phyloP scores from a whole-genome alignment of 169 alveolate genomes.

The Eimeria necatrix region DNA sequence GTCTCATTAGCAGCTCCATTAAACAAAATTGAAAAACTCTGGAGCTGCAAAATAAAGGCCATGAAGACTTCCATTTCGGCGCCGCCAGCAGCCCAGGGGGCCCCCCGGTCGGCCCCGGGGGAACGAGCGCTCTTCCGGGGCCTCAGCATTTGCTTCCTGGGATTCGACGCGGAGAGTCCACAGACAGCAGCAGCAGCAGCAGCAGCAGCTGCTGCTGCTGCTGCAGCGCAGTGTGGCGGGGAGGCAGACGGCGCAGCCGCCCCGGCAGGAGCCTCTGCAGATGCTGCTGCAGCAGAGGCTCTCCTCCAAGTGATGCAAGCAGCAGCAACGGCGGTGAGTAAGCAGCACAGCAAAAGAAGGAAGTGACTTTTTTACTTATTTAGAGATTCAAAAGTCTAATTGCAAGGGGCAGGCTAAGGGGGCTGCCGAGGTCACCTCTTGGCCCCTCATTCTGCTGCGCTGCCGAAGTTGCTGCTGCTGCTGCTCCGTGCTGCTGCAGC shows the following conservation, averaged over 20 bases:
- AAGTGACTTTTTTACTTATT: no score
- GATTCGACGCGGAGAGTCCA: conserved; percentile 49
- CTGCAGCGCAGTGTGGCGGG: background rate
- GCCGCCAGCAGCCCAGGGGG: no score
- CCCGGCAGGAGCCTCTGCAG: conserved; percentile 5
- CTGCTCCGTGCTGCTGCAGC: background rate
- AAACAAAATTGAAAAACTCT: no score
- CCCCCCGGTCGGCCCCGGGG: background rate
- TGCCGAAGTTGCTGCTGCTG: background rate
- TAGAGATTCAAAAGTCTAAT: no score
- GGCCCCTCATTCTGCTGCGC: no score
- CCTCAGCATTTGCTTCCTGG: conserved; percentile 27
- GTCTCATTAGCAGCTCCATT: no score
- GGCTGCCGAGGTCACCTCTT: no score
- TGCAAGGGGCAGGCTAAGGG: no score
- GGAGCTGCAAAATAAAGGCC: no score
- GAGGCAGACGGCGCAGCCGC: background rate
- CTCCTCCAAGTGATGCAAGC: conserved; percentile 32
- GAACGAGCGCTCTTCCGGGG: conserved; percentile 51
- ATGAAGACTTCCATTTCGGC: no score
- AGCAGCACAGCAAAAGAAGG: background rate
- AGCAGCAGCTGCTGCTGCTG: background rate
- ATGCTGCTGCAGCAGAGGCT: conserved; percentile 38
- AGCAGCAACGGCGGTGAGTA: conserved; percentile 49
- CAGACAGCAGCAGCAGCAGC: conserved; percentile 1